Percentiles rank a stretch among this genome's conserved stretches.
Conservation (phyloP, 495 filamentous ascomycete species). For the Lophium mytilinum region DNA sequence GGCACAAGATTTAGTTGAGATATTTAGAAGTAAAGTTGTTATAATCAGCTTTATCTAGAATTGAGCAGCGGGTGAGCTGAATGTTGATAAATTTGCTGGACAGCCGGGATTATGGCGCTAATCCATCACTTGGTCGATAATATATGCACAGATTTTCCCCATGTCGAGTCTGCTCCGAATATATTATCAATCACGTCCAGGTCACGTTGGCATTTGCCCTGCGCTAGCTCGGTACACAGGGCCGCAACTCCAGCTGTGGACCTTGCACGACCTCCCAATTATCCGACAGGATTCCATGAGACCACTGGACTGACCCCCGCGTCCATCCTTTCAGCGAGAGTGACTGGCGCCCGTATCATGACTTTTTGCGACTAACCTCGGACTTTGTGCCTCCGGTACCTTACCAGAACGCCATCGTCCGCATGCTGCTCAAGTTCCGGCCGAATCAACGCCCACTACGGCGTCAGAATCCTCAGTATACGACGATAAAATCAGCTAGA, state of each 20-base stretch:
- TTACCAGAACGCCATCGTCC: conserved; percentile 25
- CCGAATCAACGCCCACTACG: conserved; percentile 13
- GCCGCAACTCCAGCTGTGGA: conserved; percentile 13
- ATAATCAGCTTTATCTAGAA: too few species aligned
- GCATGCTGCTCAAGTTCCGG: neutral
- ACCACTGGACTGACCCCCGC: neutral
- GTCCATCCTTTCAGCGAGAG: neutral
- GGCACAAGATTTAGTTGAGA: too few species aligned
- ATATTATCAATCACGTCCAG: conserved; percentile 9
- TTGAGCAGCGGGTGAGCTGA: too few species aligned
- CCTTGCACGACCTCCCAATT: neutral
- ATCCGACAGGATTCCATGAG: neutral
- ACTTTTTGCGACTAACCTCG: conserved; percentile 13
- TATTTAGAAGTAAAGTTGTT: too few species aligned
- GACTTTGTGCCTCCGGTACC: conserved; percentile 13
- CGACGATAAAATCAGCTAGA: neutral
- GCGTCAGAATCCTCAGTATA: neutral
- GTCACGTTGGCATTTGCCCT: conserved; percentile 15
- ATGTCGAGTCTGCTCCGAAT: conserved; percentile 1
- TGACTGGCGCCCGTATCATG: neutral
- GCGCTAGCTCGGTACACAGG: conserved; percentile 14
- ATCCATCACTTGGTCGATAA: too few species aligned
- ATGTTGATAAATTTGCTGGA: too few species aligned
- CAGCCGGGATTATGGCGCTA: too few species aligned
- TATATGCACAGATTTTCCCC: neutral